Evolutionary conservation across 169 alveolate species (phyloP).

Genomic region (Plasmodium gonderi): DNA sequence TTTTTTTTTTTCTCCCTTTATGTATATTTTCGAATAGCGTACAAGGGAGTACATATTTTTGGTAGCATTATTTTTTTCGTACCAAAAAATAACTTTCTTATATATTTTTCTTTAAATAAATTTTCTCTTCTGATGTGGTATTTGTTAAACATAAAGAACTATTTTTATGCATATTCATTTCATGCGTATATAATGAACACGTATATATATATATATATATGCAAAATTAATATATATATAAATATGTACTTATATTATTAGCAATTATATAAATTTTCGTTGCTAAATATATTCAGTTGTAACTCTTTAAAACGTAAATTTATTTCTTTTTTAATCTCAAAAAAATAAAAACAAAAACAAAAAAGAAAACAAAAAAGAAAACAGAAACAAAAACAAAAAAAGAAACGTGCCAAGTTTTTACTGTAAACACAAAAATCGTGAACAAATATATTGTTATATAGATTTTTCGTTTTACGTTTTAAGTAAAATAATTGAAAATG

Average conservation of each 20-base stretch:
- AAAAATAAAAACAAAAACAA: neutral
- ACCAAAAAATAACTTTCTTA: neutral
- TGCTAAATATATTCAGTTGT: neutral
- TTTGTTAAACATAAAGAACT: neutral
- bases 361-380: no score
- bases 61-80: neutral
- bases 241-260: neutral
- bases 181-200: neutral
- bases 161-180: neutral
- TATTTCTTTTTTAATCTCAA: neutral
- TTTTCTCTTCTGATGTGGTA: neutral
- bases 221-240: neutral
- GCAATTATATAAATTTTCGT: neutral
- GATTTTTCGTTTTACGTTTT: neutral
- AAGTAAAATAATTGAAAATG: neutral
- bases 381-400: no score
- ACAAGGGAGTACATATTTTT: neutral
- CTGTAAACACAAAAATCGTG: neutral
- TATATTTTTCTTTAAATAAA: neutral
- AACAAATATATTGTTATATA: neutral
- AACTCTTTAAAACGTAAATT: neutral
- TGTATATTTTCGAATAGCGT: neutral
- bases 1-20: constrained; percentile 1
- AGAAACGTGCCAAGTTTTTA: neutral
- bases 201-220: neutral